Evolutionary conservation across 2,329 filamentous ascomycete species (phyloP).

Genomic region (Hypoxylon sp.): DNA sequence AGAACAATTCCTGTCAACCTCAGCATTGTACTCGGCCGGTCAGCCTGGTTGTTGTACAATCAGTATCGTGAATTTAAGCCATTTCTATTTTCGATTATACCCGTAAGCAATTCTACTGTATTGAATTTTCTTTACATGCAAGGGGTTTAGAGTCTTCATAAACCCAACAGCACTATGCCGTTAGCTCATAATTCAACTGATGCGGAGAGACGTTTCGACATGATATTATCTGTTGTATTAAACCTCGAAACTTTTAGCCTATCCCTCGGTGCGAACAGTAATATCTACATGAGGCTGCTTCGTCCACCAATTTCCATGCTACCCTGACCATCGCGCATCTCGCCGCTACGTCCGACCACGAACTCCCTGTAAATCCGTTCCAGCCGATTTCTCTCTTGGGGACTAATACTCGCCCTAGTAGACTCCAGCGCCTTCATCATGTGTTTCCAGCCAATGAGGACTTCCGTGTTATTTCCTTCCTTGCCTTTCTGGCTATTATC

Average conservation of each 20-base stretch:
- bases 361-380: slow-evolving; percentile 92
- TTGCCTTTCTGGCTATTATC: slow-evolving; percentile 54
- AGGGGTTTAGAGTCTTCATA: not conserved
- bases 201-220: not conserved
- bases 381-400: slow-evolving; percentile 79
- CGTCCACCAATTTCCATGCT: slow-evolving; percentile 92
- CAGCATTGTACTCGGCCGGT: slow-evolving; percentile 25
- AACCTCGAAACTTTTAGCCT: slow-evolving; percentile 18
- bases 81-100: not conserved
- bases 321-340: slow-evolving; percentile 94
- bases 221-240: slow-evolving; percentile 4
- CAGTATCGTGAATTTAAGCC: slow-evolving; percentile 11
- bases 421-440: slow-evolving; percentile 80
- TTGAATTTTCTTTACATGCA: not conserved
- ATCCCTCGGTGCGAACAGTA: not conserved
- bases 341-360: slow-evolving; percentile 89
- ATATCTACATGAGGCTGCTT: slow-evolving; percentile 89
- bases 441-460: slow-evolving; percentile 87
- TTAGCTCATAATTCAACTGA: not conserved
- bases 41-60: slow-evolving; percentile 21
- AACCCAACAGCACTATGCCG: not conserved
- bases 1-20: slow-evolving; percentile 18
- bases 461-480: slow-evolving; percentile 69
- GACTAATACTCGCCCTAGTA: slow-evolving; percentile 86
- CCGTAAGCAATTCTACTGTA: no score